Base-by-base conservation (phyloP, 768 basidiomycete genomes). In the Lactarius trivialis region DNA sequence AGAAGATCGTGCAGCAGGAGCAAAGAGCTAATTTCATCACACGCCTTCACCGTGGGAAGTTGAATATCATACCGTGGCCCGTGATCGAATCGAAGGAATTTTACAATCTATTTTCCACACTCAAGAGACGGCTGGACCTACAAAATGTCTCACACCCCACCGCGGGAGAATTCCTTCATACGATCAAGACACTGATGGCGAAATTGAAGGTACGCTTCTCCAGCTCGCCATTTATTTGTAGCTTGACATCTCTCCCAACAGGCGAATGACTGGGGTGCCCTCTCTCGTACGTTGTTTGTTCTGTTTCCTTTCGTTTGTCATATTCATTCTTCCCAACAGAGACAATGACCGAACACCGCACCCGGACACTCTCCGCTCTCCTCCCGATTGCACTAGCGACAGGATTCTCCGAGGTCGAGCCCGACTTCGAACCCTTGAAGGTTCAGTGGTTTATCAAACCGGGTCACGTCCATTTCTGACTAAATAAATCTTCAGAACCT, bases 51-150 rank as follows among this genome's bases (percentile, higher is more conserved):
- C 74, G 76, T 0, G 84, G 84, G 1, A 76, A 76, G 56, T 66
- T 86, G 7, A 76, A 75, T 39, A 85, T 86, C 17, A 76, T 85
- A 14, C 85, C 85, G 4, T 86, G 85, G 85, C 84, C 84, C 0
- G 82, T 86, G 50, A 85, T 86, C 33, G 82, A 84, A 66, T 85
- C 85, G 0, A 76, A 71, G 50, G 78, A 83, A 26, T 86, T 86
- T 68, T 86, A 86, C 61, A 74, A 69, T 2, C 67, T 85, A n/a
- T 84, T 86, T 58, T 73, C 75, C 0, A 69, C 72, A 0, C 64
- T 86, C 33, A 82, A 81, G 64, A 73, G 71, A 55, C 72, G 72
- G 3, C 68, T 86, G 6, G 81, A 85, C 61, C 72, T 74, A 50
- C 83, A 85, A 61, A 61, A 67, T 3, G 58, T 79, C 0, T 82